phyloP scores from a whole-genome alignment of 1,284 basidiomycete species.

The Sanguinoderma infundibulare region DNA sequence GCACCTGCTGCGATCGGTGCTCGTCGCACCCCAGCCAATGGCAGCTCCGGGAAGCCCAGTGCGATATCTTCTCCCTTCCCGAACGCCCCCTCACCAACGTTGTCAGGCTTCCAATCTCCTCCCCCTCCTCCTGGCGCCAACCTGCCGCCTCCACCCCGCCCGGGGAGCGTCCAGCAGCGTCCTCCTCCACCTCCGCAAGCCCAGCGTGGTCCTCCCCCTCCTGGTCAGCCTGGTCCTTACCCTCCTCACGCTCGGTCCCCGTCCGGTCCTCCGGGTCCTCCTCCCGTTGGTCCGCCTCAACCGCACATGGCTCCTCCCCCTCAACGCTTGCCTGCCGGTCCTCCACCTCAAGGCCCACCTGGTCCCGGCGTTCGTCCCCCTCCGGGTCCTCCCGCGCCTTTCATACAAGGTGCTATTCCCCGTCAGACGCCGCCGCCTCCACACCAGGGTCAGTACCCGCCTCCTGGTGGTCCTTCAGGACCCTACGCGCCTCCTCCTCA shows the following conservation, averaged over 20 bases:
- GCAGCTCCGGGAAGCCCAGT: conserved; percentile 55
- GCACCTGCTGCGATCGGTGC: conserved; percentile 58
- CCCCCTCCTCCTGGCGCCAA: conserved; percentile 40
- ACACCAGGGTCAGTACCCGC: too few relatives aligned
- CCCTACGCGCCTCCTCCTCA: conserved; percentile 22
- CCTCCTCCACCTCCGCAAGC: conserved; percentile 49
- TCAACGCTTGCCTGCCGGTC: conserved; percentile 38
- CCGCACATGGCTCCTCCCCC: conserved; percentile 43
- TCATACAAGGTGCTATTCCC: conserved; percentile 32
- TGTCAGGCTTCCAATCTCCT: conserved; percentile 50
- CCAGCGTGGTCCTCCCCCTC: conserved; percentile 37
- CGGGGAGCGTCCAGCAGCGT: conserved; percentile 60
- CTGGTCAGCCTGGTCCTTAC: conserved; percentile 33
- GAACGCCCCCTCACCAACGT: conserved; percentile 57
- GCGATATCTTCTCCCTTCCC: conserved; percentile 93
- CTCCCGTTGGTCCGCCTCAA: conserved; percentile 35
- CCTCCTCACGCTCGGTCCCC: conserved; percentile 42
- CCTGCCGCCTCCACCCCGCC: conserved; percentile 65
- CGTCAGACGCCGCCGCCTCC: conserved; percentile 44
- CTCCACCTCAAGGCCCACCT: conserved; percentile 20
- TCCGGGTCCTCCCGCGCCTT: conserved; percentile 31
- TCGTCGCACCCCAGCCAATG: conserved; percentile 57
- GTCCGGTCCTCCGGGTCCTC: conserved; percentile 43
- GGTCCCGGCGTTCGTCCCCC: conserved; percentile 15
- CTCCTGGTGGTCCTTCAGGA: conserved; percentile 20